phyloP scores from a whole-genome alignment of 768 basidiomycete genomes.

The Lenzites betulinus region DNA sequence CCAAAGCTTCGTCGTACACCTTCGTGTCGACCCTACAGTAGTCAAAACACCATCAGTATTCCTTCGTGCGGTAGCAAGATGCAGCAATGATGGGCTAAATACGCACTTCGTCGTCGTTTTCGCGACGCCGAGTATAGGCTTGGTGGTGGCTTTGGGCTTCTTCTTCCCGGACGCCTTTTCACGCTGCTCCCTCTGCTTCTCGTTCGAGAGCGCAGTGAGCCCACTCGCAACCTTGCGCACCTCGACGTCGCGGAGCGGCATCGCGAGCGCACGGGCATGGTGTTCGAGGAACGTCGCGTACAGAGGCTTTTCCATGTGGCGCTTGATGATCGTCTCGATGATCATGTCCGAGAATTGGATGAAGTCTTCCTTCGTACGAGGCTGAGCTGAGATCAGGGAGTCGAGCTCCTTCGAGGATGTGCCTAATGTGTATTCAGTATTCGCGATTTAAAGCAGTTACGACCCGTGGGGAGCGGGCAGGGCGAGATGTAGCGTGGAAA shows the following conservation, averaged over 20 bases:
- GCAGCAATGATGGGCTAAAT: background rate
- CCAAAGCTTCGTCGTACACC: constrained; percentile 85
- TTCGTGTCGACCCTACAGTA: constrained; percentile 69
- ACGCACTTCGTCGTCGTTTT: constrained; percentile 68
- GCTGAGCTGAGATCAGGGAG: constrained; percentile 72
- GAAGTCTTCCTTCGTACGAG: constrained; percentile 90
- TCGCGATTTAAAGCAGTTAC: background rate
- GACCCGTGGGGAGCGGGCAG: background rate
- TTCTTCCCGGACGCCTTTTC: constrained; percentile 90
- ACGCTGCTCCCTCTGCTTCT: constrained; percentile 90
- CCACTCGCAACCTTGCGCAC: constrained; percentile 85
- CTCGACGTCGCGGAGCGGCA: constrained; percentile 86
- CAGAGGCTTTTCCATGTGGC: constrained; percentile 79
- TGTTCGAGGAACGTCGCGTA: constrained; percentile 85
- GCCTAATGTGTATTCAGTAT: constrained; percentile 39
- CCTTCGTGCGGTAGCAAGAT: background rate
- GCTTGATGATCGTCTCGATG: constrained; percentile 72
- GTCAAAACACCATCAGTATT: constrained; percentile 18
- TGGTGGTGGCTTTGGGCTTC: constrained; percentile 70
- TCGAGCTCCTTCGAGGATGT: constrained; percentile 72
- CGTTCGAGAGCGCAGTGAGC: constrained; percentile 87
- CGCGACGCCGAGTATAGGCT: constrained; percentile 74
- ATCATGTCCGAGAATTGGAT: constrained; percentile 70
- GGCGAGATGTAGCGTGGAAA: background rate
- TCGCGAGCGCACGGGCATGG: constrained; percentile 72